Percentiles rank a stretch among this genome's conserved stretches.
Conservation (phyloP, 768 basidiomycete species). For the Suillus occidentalis region DNA sequence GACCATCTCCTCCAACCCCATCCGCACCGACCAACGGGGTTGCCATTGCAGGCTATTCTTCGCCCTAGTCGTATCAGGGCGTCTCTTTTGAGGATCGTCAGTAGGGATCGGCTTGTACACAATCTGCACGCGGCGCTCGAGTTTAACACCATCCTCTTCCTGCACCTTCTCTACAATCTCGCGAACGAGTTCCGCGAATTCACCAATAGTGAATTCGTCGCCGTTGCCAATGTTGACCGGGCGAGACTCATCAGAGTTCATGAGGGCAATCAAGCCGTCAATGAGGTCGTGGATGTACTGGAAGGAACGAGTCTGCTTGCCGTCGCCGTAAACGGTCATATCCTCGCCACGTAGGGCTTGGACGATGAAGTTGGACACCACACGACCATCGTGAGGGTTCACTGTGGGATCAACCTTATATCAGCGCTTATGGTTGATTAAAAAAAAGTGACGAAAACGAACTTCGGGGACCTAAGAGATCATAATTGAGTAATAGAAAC, state of each 20-base stretch:
- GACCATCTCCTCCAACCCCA: slow-evolving; percentile 95
- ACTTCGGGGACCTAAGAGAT: slow-evolving; percentile 61
- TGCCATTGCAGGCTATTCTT: slow-evolving; percentile 86
- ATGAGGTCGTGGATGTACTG: slow-evolving; percentile 98
- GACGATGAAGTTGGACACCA: slow-evolving; percentile 98
- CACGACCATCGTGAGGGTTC: slow-evolving; percentile 96
- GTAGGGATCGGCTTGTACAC: slow-evolving; percentile 80
- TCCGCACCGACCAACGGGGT: slow-evolving; percentile 88
- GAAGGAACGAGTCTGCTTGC: slow-evolving; percentile 91
- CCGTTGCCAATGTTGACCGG: slow-evolving; percentile 96
- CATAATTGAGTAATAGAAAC: background rate
- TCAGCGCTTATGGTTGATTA: slow-evolving; percentile 3
- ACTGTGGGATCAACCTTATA: slow-evolving; percentile 42
- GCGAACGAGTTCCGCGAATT: slow-evolving; percentile 91
- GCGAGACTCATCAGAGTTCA: slow-evolving; percentile 92
- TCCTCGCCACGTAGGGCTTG: slow-evolving; percentile 96
- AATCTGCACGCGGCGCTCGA: slow-evolving; percentile 56
- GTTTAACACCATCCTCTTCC: slow-evolving; percentile 68
- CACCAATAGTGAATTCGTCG: slow-evolving; percentile 94
- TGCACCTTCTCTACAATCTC: slow-evolving; percentile 94
- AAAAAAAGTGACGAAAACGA: slow-evolving; percentile 9
- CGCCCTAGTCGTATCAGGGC: slow-evolving; percentile 91
- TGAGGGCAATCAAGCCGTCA: slow-evolving; percentile 88
- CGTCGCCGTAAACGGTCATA: slow-evolving; percentile 96
- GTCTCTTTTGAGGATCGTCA: slow-evolving; percentile 93